Conservation (phyloP, 2,329 filamentous ascomycete genomes). For the Lecanicillium sp. region DNA sequence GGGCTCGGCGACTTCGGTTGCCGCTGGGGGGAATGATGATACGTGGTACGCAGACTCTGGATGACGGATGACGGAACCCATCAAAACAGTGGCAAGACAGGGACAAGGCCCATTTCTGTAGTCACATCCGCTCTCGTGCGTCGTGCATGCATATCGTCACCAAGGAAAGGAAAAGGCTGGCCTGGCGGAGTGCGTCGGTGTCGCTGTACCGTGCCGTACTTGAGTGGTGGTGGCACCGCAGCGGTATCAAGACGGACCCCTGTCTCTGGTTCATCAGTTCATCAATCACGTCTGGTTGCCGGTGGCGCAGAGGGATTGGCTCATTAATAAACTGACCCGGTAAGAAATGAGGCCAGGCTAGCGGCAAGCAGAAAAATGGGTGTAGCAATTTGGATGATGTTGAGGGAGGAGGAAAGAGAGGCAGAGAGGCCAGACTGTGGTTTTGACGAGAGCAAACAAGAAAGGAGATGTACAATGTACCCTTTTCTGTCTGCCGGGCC, state of each 20-base stretch:
- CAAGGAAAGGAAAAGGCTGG: background rate
- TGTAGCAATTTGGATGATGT: too few species aligned
- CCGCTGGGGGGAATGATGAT: too few species aligned
- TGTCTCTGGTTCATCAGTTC: slow-evolving; percentile 1
- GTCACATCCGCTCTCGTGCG: slow-evolving; percentile 5
- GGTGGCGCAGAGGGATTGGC: slow-evolving; percentile 1
- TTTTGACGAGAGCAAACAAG: too few species aligned
- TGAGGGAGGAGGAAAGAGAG: too few species aligned
- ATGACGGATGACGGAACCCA: background rate
- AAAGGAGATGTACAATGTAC: too few species aligned
- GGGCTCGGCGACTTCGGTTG: background rate
- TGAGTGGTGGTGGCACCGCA: background rate
- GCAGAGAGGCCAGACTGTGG: too few species aligned
- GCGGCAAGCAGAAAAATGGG: too few species aligned
- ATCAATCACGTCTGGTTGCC: background rate
- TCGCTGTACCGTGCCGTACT: background rate
- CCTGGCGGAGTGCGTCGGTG: too few species aligned
- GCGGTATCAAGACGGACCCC: slow-evolving; percentile 2
- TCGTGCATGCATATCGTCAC: background rate
- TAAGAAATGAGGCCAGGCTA: slow-evolving; percentile 1
- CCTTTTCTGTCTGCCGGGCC: too few species aligned
- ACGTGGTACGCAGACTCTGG: too few species aligned
- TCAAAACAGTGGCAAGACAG: background rate
- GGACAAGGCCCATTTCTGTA: background rate
- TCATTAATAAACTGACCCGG: background rate